A percentile compares a stretch with the other conserved stretches of the same genome.
Conservation (phyloP, 306 rosid species). For the Lablab purpureus region DNA sequence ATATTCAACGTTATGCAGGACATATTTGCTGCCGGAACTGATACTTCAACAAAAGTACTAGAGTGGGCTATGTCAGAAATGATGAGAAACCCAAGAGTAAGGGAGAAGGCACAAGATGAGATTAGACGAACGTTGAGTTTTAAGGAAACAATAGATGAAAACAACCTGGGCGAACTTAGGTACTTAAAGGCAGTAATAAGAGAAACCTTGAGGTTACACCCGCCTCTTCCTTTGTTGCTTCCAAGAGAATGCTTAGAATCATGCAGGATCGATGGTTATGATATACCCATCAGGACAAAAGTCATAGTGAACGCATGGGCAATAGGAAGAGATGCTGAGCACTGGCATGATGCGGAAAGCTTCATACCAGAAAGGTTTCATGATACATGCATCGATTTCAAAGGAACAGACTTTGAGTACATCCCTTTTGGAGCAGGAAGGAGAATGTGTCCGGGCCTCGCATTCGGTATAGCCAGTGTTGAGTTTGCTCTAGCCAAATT, state of each 20-base stretch:
- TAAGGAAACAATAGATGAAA: constrained; percentile 18
- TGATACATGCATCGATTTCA: constrained; percentile 21
- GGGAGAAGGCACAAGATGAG: constrained; percentile 43
- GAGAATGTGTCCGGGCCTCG: constrained; percentile 45
- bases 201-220: constrained; percentile 52
- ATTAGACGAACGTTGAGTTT: constrained; percentile 23
- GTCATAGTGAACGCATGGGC: constrained; percentile 46
- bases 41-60: constrained; percentile 34
- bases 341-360: constrained; percentile 45
- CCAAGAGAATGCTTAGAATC: constrained; percentile 45
- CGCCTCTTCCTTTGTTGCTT: constrained; percentile 41
- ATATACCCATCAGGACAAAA: constrained; percentile 37
- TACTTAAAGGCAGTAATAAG: constrained; percentile 42
- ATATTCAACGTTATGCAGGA: constrained; percentile 23
- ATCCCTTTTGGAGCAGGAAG: constrained; percentile 51
- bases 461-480: constrained; percentile 43
- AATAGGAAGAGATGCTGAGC: constrained; percentile 46
- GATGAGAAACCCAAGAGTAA: constrained; percentile 44
- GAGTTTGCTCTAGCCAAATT: constrained; percentile 40
- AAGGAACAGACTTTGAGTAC: constrained; percentile 37
- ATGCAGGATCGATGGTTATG: constrained; percentile 39
- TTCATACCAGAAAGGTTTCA: constrained; percentile 51
- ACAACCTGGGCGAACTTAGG: constrained; percentile 1
- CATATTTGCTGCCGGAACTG: constrained; percentile 47
- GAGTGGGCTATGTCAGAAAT: constrained; percentile 49